Evolutionary conservation across 176 grass and related monocot species (phyloP), one percentile per base, ranked within the genome.

Genomic region (Lolium rigidum): DNA sequence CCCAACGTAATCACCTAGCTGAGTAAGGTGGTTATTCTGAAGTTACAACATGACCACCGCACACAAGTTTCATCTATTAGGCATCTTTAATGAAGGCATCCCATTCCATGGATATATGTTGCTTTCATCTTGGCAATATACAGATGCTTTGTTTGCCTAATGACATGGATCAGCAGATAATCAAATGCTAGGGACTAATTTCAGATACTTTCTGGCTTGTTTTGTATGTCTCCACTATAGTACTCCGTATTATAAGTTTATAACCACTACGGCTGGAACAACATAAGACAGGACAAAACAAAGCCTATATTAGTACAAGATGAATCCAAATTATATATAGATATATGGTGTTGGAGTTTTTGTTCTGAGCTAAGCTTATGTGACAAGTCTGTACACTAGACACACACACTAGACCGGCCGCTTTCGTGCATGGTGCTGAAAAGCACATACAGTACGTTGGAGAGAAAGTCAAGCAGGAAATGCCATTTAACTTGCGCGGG

Each of bases 401-500:
- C 25, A 16, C 18, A 69, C 52, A 16, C 18, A 69, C 52, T 38
- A 44, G 43, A 66, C 17, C 76, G 46, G 64, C 55, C 31, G 71
- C 80, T 65, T 54, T 80, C 84, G 65, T 87, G 84, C 79, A 37
- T 86, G 79, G 3, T 15, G 46, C 17, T 72, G 74, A 49, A 82
- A 90, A 57, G 80, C 65, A 80, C 78, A 83, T 65, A 47, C 21
- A 44, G 18, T 12, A 51, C 9, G 61, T 37, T 35, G 31, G 66
- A 74, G 4, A 26, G 44, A 37, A 73, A 87, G 79, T 58, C 74
- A 83, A 55, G 14, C 9, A 57, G 14, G 79, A 65, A 82, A 60
- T 81, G 68, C 78, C 88, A 82, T 86, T 51, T 56, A 82, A 82
- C 56, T 74, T 41, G 76, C 13, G 9, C 5, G 24, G 74, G 89